Evolutionary conservation across 1,284 basidiomycete genomes (phyloP), one percentile per base, ranked within the genome.

Genomic region (Ustilago lituana): DNA sequence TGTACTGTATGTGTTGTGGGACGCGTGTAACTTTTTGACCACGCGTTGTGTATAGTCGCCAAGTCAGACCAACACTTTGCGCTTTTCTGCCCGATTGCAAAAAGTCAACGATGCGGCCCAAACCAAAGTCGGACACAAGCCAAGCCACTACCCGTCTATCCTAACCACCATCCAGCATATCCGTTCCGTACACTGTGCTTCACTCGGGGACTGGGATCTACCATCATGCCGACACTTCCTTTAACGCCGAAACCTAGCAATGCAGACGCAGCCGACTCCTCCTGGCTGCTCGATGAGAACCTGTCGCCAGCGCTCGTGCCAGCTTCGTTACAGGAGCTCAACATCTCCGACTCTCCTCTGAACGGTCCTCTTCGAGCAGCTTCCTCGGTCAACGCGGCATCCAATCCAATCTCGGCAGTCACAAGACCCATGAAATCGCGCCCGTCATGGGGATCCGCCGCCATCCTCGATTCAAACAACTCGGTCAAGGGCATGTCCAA

Each of bases 261-360:
- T 24, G 17, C 49, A 23, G 60, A 63, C 12, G 55, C 47, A 15
- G 58, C 20, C 32, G 66, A 69, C 45, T 54, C 51, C 11, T 68
- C 65, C 6, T 69, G 66, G 66, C 32, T 69, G 31, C 60, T 70
- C 50, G 67, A 70, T 41, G 53, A 61, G 27, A 49, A 60, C 33
- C 36, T 70, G 2, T 70, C 67, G 15, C 53, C 60, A 7, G 61
- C 56, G 14, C 47, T 70, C 20, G 53, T 53, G 0, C 61, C 60
- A 22, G 45, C 35, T 38, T 70, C 67, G 14, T 37, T 70, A 43
- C 57, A 51, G n/a, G 46, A 61, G 20, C 61, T 70, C 32, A 37
- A 64, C 53, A 60, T 70, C 49, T 60, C 67, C 5, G 67, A 70
- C n/a, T 64, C 67, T 4, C 67, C 67, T 8, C 37, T 64, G 15